Conservation (phyloP, 257 asterid species). For the Anisodus acutangulus region DNA sequence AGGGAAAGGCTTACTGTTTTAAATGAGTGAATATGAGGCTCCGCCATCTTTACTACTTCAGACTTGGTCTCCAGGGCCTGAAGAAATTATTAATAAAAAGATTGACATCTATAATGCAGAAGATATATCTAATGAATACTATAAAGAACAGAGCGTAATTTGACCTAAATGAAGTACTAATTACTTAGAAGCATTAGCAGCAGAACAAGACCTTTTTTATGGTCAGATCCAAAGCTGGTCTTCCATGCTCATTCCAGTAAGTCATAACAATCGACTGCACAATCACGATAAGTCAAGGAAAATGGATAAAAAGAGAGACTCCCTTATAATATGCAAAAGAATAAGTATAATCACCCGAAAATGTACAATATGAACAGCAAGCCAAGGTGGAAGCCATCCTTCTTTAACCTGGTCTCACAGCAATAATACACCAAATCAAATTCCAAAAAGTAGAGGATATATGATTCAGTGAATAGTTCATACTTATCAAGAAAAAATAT, state of each 20-base stretch:
- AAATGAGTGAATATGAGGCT: constrained; percentile 42
- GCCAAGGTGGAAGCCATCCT: constrained; percentile 59
- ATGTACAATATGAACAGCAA: constrained; percentile 45
- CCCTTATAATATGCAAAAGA: neutral
- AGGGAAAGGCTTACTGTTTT: constrained; percentile 41
- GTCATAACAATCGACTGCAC: constrained; percentile 45
- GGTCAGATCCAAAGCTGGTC: constrained; percentile 42
- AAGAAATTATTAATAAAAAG: constrained; percentile 23
- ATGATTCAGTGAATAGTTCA: neutral
- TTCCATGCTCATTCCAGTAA: constrained; percentile 50
- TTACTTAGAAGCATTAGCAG: neutral
- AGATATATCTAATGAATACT: neutral
- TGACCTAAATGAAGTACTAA: neutral
- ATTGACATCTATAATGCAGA: constrained; percentile 10
- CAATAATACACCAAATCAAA: constrained; percentile 9
- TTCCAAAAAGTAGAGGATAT: constrained; percentile 2
- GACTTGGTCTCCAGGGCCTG: constrained; percentile 49
- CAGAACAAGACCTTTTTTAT: constrained; percentile 44
- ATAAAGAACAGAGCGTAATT: constrained; percentile 18
- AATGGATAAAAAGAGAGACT: constrained; percentile 18
- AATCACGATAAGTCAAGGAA: constrained; percentile 39
- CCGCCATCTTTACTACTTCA: constrained; percentile 43
- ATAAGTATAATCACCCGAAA: constrained; percentile 40
- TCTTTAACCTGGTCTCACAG: constrained; percentile 38
- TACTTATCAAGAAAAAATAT: too few relatives aligned